Base-by-base conservation (phyloP, 306 rosid genomes). In the Acacia acuminata region DNA sequence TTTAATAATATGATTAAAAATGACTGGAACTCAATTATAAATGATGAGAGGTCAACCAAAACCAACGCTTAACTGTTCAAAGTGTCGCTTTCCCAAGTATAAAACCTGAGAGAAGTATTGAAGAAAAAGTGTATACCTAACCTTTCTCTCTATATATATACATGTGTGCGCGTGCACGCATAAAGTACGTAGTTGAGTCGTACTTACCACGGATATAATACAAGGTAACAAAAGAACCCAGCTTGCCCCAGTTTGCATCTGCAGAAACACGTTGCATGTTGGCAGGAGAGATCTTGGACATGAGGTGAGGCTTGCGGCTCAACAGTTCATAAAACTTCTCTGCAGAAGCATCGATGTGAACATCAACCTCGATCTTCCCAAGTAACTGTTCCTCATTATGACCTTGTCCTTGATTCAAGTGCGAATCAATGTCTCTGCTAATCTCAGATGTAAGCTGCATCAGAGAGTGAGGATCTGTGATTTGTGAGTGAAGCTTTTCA, bases 151-250 rank as follows among this genome's bases (percentile, higher is more conserved):
- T 50, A 4, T 50, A 15, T 50, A 13, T 20, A 10, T 3, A 3
- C 3, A 22, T 22, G 22, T 22, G 4, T 4, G 1, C 1, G 7
- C 0, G 5, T 0, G 10, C 3, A 0, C 7, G 0, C 10, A 8
- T 55, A 20, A 55, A 55, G 5, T 53, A 53, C 2, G 61, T 55
- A 55, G 24, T 19, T 60, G 15, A 60, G 32, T 10, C 20, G 20
- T 15, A 24, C 36, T 61, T 61, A 61, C 68, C 68, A 25, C 25
- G 68, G 38, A 61, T 8, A 25, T 25, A 61, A 5, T 61, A 36
- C 19, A 8, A 25, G 68, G 34, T 30, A 25, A 25, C 4, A 7
- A 61, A 8, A 61, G 68, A 61, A 25, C 68, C 68, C 3, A 24
- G 38, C 19, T 61, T 61, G 36, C 68, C 68, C 67, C 38, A 61